Evolutionary conservation across 2,329 filamentous ascomycete genomes (phyloP), one percentile per base, ranked within the genome.

Genomic region (Aspergillus fijiensis): DNA sequence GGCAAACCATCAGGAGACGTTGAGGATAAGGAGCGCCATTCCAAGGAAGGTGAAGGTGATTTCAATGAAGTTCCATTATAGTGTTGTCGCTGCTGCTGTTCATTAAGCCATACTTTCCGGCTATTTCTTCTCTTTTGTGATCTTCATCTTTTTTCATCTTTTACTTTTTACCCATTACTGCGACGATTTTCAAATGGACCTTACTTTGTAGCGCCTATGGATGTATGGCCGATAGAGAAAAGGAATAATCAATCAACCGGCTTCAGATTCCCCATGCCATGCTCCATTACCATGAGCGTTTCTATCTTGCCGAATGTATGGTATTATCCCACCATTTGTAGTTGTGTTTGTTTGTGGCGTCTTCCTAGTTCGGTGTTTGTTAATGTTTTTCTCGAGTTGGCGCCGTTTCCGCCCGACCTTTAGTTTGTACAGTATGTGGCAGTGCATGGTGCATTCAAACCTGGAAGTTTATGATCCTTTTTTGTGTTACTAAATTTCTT

Each of bases 11-110:
- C 55, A 33, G 66, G 53, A 54, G 59, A 47, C 49, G 53, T 16
- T 50, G 56, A 61, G 62, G 63, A 39, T n/a, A 58, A 61, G 3
- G 72, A 73, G 61, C 59, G 60, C 35, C 74, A 74, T 59, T 63
- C 66, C 29, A 74, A 72, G 59, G 71, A 74, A 60, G 64, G 68
- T 14, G 72, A 74, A 49, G 63, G 69, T 5, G 72, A 74, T 57
- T 74, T 75, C 54, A 74, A 73, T 31, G 72, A 75, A 65, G 70
- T 75, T 16, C 71, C 73, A 33, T 67, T 75, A 52, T 74, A 64
- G 66, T 61, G 3, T 19, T 14, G 48, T 29, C 19, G 47, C 27
- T 49, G 29, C 51, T 23, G 50, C 33, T 45, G 35, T 29, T 10
- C 27, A 29, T 10, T 29, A 1, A 29, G 27, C 27, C 63, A 59